Percentiles rank a stretch among this genome's conserved stretches.
phyloP scores from a whole-genome alignment of 495 filamentous ascomycete species.

The Pyrenula aspistea region DNA sequence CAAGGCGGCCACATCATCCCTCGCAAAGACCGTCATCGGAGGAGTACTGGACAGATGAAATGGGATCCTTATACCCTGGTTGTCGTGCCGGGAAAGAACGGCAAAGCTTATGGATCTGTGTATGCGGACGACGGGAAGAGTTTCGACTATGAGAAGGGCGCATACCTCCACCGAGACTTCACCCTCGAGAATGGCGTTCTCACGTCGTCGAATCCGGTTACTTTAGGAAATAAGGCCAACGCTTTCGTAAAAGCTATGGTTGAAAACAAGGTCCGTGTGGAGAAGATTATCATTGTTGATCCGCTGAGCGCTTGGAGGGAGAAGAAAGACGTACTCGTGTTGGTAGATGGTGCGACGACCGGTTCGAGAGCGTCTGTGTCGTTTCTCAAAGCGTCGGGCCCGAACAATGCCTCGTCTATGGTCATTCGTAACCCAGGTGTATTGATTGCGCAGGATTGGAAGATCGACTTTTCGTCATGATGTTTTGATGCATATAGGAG shows the following conservation, averaged over 20 bases:
- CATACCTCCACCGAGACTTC: conserved; percentile 78
- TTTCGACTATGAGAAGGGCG: conserved; percentile 74
- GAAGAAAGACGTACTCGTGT: conserved; percentile 55
- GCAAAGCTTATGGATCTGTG: conserved; percentile 65
- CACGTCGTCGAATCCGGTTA: conserved; percentile 29
- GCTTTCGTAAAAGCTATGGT: conserved; percentile 67
- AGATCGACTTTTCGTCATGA: conserved; percentile 50
- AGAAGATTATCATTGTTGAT: conserved; percentile 72
- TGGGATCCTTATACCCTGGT: conserved; percentile 92
- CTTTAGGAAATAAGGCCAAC: conserved; percentile 49
- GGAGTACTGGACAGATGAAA: conserved; percentile 78
- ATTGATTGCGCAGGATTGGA: conserved; percentile 71
- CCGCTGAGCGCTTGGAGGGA: conserved; percentile 60
- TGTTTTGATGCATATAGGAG: conserved; percentile 1
- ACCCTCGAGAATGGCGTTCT: conserved; percentile 43
- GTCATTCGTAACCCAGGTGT: conserved; percentile 70
- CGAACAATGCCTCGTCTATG: conserved; percentile 60
- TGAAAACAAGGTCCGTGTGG: conserved; percentile 48
- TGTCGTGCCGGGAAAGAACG: conserved; percentile 56
- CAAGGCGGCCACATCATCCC: conserved; percentile 85
- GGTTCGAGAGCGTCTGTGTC: conserved; percentile 41
- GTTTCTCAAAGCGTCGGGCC: conserved; percentile 41
- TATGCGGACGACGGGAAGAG: conserved; percentile 93
- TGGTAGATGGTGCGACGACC: conserved; percentile 53
- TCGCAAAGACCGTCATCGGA: conserved; percentile 73